Evolutionary conservation across 352 stramenopile species (phyloP).

Genomic region (Phytopythium aichiense): DNA sequence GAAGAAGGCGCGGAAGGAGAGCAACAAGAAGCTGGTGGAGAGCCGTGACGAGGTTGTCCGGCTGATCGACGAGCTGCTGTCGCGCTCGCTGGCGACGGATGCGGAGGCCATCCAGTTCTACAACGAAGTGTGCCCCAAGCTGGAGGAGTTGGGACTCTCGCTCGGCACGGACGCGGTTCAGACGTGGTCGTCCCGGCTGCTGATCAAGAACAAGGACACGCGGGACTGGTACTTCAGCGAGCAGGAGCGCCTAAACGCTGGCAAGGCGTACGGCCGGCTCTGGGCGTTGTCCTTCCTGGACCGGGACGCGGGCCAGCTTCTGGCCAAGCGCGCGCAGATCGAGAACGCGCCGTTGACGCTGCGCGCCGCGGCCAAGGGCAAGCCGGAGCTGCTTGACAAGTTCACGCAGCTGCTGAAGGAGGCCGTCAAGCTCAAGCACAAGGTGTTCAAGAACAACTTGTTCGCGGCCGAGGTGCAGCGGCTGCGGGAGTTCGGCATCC

Average conservation of each 20-base stretch:
- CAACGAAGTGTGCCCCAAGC: constrained; percentile 41
- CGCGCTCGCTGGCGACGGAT: constrained; percentile 43
- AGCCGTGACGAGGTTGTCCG: constrained; percentile 59
- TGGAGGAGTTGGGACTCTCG: constrained; percentile 61
- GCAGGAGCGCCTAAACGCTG: constrained; percentile 71
- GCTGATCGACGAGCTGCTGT: constrained; percentile 49
- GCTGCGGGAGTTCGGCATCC: constrained; percentile 51
- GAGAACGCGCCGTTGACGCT: constrained; percentile 66
- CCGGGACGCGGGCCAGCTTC: constrained; percentile 65
- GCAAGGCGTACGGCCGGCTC: constrained; percentile 67
- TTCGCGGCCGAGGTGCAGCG: constrained; percentile 53
- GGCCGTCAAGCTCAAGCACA: constrained; percentile 84
- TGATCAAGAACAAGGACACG: constrained; percentile 89
- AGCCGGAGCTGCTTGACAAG: constrained; percentile 80
- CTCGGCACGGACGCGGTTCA: constrained; percentile 67
- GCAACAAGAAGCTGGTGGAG: constrained; percentile 86
- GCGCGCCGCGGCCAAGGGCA: constrained; percentile 60
- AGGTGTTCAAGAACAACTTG: constrained; percentile 79
- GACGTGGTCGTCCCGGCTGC: constrained; percentile 77
- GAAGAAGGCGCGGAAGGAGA: constrained; percentile 80
- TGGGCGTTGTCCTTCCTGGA: constrained; percentile 83
- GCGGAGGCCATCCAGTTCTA: constrained; percentile 73
- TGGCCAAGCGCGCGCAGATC: constrained; percentile 71
- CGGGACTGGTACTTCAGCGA: constrained; percentile 84
- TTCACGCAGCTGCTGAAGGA: constrained; percentile 87